phyloP scores from a whole-genome alignment of 2,329 filamentous ascomycete genomes.

The Alternaria sp. region DNA sequence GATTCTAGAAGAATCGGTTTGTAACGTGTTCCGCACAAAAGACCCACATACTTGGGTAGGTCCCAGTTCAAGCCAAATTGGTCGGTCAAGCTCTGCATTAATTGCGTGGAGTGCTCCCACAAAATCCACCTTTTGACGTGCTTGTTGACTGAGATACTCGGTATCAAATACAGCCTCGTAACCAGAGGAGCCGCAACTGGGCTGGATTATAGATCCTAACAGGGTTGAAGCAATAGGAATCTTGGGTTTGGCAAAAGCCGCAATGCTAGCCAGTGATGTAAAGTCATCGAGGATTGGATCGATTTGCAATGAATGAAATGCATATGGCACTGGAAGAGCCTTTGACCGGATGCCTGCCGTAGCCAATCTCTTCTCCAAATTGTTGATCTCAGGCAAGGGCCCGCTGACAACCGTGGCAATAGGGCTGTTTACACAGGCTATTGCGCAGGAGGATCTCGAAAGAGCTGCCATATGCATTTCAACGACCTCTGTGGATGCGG shows the following conservation, averaged over 20 bases:
- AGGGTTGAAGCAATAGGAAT: slow-evolving; percentile 57
- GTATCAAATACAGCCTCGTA: slow-evolving; percentile 49
- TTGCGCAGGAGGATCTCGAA: not conserved
- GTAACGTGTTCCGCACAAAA: slow-evolving; percentile 50
- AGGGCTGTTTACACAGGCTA: slow-evolving; percentile 44
- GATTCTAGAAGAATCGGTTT: not conserved
- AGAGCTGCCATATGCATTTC: too few relatives aligned
- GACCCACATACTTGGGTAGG: slow-evolving; percentile 53
- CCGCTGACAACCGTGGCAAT: slow-evolving; percentile 41
- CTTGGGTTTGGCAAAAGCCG: slow-evolving; percentile 19
- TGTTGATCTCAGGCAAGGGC: not conserved
- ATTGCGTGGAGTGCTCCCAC: slow-evolving; percentile 40
- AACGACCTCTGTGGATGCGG: not conserved
- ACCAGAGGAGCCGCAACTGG: not conserved
- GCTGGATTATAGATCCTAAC: slow-evolving; percentile 51
- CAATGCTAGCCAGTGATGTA: slow-evolving; percentile 41
- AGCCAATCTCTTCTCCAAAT: too few relatives aligned
- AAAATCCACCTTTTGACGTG: slow-evolving; percentile 43
- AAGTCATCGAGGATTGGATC: slow-evolving; percentile 56
- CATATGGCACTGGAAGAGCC: slow-evolving; percentile 16
- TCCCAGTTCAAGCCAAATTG: slow-evolving; percentile 57
- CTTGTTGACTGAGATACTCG: slow-evolving; percentile 46
- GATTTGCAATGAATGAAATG: slow-evolving; percentile 37
- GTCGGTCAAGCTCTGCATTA: slow-evolving; percentile 35
- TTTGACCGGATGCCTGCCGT: not conserved